Evolutionary conservation across 768 basidiomycete genomes (phyloP).

Genomic region (Panus rudis): DNA sequence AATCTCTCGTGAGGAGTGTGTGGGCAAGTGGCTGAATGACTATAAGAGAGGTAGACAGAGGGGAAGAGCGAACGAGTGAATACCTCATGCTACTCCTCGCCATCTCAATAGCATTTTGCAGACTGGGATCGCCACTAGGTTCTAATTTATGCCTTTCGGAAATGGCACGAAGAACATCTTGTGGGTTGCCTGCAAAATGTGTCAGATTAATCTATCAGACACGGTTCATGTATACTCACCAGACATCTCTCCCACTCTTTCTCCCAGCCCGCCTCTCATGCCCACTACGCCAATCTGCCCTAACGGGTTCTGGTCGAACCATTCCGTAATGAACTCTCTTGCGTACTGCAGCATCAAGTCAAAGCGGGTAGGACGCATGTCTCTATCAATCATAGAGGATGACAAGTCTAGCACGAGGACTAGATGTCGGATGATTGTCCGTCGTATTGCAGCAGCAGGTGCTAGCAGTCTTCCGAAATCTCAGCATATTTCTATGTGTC

Average conservation of each 20-base stretch:
- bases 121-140: slow-evolving; percentile 86
- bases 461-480: slow-evolving; percentile 55
- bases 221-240: slow-evolving; percentile 41
- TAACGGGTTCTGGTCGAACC: slow-evolving; percentile 99
- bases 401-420: slow-evolving; percentile 91
- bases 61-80: slow-evolving; percentile 1
- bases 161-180: slow-evolving; percentile 86
- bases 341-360: slow-evolving; percentile 87
- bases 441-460: slow-evolving; percentile 81
- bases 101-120: slow-evolving; percentile 98
- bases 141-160: slow-evolving; percentile 84
- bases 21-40: slow-evolving; percentile 78
- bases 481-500: neutral
- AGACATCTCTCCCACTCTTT: slow-evolving; percentile 87
- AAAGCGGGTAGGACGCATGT: slow-evolving; percentile 92
- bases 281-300: slow-evolving; percentile 95
- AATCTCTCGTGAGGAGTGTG: slow-evolving; percentile 94
- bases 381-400: slow-evolving; percentile 87
- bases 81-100: slow-evolving; percentile 91
- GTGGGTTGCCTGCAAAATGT: slow-evolving; percentile 73
- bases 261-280: slow-evolving; percentile 86
- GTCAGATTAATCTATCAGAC: neutral
- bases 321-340: slow-evolving; percentile 87
- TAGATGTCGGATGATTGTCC: slow-evolving; percentile 95
- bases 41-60: neutral